Conservation (phyloP, 192 early-diverging fungal species). For the Coemansia sp. region DNA sequence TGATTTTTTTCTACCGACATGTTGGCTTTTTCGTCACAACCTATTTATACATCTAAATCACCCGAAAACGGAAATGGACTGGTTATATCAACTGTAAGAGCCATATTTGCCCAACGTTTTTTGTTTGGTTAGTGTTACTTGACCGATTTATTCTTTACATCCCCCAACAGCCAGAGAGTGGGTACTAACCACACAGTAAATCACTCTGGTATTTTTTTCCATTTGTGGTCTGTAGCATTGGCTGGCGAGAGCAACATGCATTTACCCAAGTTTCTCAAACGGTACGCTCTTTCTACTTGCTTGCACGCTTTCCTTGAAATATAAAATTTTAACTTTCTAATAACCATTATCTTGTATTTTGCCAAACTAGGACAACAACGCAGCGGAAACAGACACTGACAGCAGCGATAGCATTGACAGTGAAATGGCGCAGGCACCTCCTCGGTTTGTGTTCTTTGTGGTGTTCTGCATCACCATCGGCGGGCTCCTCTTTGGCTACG, state of each 20-base stretch:
- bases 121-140: background rate
- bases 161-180: too few relatives aligned
- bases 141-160: background rate
- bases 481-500: slow-evolving; percentile 57
- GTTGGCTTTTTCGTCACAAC: background rate
- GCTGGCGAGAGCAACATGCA: background rate
- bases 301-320: too few relatives aligned
- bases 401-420: slow-evolving; percentile 9
- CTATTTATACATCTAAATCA: background rate
- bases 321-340: background rate
- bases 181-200: too few relatives aligned
- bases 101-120: background rate
- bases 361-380: background rate
- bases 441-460: slow-evolving; percentile 46
- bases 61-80: background rate
- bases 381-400: background rate
- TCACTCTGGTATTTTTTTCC: too few relatives aligned
- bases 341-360: background rate
- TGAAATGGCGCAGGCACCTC: slow-evolving; percentile 19
- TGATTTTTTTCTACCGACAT: too few relatives aligned
- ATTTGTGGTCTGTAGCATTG: slow-evolving; percentile 1
- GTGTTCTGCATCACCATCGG: slow-evolving; percentile 55
- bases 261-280: slow-evolving; percentile 2
- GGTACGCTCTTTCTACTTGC: background rate
- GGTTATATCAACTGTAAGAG: background rate